Evolutionary conservation across 208 protist species (phyloP), one percentile per base, ranked within the genome.

Genomic region (Trypanosoma platydactyli): DNA sequence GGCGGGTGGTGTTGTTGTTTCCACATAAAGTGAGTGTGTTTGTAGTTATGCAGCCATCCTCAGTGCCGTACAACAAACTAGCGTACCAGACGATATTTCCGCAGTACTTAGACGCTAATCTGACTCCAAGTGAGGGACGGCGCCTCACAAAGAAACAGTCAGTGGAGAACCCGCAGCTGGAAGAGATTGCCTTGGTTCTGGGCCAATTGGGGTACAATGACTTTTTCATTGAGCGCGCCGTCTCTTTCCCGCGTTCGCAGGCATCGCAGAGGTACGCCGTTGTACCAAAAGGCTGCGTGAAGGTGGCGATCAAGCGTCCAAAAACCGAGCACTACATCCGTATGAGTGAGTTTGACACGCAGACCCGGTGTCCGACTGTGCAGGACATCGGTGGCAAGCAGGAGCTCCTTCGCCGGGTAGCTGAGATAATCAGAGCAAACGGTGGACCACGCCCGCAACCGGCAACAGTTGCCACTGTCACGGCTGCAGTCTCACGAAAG

Each of bases 331-430:
- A 96, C 65, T 91, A 93, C 76, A 85, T 94, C 57, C 86, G 88
- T 53, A 94, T 93, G 73, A 92, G 83, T 61, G 88, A 94, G 40
- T 96, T 92, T 55, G 91, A 96, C 73, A 81, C 70, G n/a, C 81
- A 92, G 56, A 89, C 72, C 35, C 84, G 91, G 22, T 76, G 59
- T 41, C 60, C 81, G 27, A 68, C 83, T 11, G 80, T 94, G 65
- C 48, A 56, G 12, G 83, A 70, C 24, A 86, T 95, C 42, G 68
- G 68, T 22, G 86, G 50, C 25, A 96, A 96, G 64, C 81, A 88
- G 59, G 83, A 86, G 59, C 63, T 94, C 40, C 77, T 94, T 18
- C 76, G 80, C 7, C 83, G 86, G 16, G 63, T 94, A 12, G 86
- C 86, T 3, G 79, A 64, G n/a, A 57, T 77, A 18, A 92, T 94